Percentiles rank a stretch among this genome's conserved stretches.
Evolutionary conservation across 2,329 filamentous ascomycete species (phyloP).

Genomic region (Arthrobotrys entomopaga): DNA sequence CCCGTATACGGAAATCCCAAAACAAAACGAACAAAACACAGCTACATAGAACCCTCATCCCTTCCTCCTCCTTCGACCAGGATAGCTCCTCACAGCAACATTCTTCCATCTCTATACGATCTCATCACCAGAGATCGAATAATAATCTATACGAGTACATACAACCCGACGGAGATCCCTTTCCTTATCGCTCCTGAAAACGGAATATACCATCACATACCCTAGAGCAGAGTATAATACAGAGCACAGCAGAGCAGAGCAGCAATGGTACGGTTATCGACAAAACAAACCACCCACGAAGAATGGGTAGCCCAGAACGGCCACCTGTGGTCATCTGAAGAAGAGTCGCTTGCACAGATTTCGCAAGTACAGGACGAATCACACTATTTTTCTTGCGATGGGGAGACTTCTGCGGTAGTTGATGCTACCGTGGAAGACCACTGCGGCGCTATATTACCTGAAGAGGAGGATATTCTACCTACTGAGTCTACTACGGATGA

Average conservation of each 20-base stretch:
- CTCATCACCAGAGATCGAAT: neutral
- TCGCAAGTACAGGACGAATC: constrained; percentile 27
- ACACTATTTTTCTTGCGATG: constrained; percentile 36
- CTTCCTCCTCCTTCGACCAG: neutral
- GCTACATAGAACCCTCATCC: no score
- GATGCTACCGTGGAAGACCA: neutral
- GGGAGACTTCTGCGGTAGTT: constrained; percentile 10
- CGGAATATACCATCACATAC: constrained; percentile 2
- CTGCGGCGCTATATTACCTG: neutral
- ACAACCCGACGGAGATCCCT: no score
- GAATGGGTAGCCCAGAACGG: constrained; percentile 33
- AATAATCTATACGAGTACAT: no score
- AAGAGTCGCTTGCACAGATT: constrained; percentile 1
- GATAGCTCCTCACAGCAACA: neutral
- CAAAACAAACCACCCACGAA: constrained; percentile 44
- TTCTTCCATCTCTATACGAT: neutral
- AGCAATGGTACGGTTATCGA: constrained; percentile 39
- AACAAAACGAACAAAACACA: constrained; percentile 14
- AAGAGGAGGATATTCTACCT: neutral
- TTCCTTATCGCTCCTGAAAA: neutral
- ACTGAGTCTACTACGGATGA: neutral
- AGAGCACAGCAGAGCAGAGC: neutral
- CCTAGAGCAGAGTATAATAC: no score
- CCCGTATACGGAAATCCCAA: constrained; percentile 22
- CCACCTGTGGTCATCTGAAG: neutral